Conservation (phyloP, 2,329 filamentous ascomycete genomes). For the Calonectria hawksworthii region DNA sequence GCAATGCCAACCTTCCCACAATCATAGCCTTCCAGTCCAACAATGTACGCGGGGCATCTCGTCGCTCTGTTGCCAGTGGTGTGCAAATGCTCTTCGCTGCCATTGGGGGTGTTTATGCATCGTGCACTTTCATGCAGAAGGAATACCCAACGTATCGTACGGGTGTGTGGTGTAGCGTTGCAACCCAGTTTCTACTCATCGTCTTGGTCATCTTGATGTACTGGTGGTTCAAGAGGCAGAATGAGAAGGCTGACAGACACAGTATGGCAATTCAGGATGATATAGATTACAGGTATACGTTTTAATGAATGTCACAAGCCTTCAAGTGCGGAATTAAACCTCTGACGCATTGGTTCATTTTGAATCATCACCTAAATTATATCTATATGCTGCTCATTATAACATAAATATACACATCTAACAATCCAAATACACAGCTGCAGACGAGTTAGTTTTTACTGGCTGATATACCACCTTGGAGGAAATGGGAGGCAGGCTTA, state of each 20-base stretch:
- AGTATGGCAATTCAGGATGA: conserved; percentile 34
- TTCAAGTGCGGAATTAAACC: not conserved
- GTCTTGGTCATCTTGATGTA: conserved; percentile 25
- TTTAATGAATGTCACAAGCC: not conserved
- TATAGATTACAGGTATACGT: conserved; percentile 28
- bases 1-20: conserved; percentile 31
- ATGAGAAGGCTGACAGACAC: conserved; percentile 25
- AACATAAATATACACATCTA: not conserved
- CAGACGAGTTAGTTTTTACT: not conserved
- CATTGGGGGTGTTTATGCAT: conserved; percentile 49
- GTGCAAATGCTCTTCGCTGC: conserved; percentile 50
- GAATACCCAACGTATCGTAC: conserved; percentile 47
- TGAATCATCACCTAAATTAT: not conserved
- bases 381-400: not conserved
- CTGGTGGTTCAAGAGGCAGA: conserved; percentile 31
- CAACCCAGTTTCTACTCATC: conserved; percentile 37
- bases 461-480: not conserved
- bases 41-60: conserved; percentile 49
- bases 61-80: conserved; percentile 46
- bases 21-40: conserved; percentile 45
- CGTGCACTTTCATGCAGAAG: conserved; percentile 49
- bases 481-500: not conserved
- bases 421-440: not conserved
- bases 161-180: conserved; percentile 45
- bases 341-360: not conserved